Evolutionary conservation across 352 stramenopile species (phyloP).

Genomic region (Phytophthora ramorum): DNA sequence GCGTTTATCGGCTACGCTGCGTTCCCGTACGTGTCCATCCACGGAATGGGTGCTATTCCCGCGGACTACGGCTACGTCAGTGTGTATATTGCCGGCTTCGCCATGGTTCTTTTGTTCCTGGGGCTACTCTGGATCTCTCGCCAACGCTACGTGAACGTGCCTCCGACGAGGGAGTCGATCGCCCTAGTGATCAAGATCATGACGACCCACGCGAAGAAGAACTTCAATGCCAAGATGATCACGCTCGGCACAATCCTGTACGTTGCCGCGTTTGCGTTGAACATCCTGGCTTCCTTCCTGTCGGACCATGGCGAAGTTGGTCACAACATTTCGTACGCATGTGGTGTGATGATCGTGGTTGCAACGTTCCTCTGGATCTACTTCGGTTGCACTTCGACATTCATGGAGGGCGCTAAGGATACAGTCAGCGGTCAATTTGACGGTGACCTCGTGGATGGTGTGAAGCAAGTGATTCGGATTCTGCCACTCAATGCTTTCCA

Average conservation of each 20-base stretch:
- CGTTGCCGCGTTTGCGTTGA: slow-evolving; percentile 45
- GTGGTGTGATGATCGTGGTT: slow-evolving; percentile 44
- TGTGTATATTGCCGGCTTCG: slow-evolving; percentile 59
- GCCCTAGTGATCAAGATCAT: slow-evolving; percentile 47
- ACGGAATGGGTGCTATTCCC: slow-evolving; percentile 63
- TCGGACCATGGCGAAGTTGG: slow-evolving; percentile 36
- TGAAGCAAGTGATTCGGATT: slow-evolving; percentile 56
- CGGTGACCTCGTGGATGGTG: slow-evolving; percentile 42
- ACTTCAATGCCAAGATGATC: slow-evolving; percentile 34
- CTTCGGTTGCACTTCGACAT: slow-evolving; percentile 45
- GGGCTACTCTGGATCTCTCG: slow-evolving; percentile 37
- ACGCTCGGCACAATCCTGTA: slow-evolving; percentile 40
- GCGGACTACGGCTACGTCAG: slow-evolving; percentile 79
- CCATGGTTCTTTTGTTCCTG: slow-evolving; percentile 46
- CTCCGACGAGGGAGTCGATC: slow-evolving; percentile 41
- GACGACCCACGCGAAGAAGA: slow-evolving; percentile 23
- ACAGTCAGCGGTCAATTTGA: slow-evolving; percentile 45
- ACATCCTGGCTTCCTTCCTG: slow-evolving; percentile 59
- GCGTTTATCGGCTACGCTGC: slow-evolving; percentile 73
- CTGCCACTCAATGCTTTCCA: slow-evolving; percentile 57
- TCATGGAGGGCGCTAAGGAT: slow-evolving; percentile 47
- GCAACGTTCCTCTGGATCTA: slow-evolving; percentile 49
- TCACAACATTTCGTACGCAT: slow-evolving; percentile 55
- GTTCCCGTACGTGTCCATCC: slow-evolving; percentile 73
- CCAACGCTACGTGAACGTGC: slow-evolving; percentile 53